Conservation (phyloP, 1,284 basidiomycete species). For the Leccinum angustisporum region DNA sequence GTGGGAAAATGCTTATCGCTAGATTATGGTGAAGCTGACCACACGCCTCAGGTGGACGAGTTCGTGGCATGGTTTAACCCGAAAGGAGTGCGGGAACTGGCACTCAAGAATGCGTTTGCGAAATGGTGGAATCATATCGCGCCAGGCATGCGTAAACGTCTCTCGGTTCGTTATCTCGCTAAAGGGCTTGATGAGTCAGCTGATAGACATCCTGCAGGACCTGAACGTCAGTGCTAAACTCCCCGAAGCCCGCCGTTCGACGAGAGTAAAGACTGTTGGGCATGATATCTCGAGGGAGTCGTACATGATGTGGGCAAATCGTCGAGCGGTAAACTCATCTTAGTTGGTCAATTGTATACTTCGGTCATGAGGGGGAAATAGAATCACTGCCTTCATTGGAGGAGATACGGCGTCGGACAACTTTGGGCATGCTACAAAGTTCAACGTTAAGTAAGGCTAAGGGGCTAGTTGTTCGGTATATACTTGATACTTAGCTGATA, state of each 20-base stretch:
- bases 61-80: conserved; percentile 89
- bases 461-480: background rate
- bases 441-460: background rate
- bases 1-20: conserved; percentile 41
- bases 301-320: conserved; percentile 84
- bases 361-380: background rate
- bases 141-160: conserved; percentile 76
- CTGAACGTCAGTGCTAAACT: conserved; percentile 62
- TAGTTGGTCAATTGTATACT: conserved; percentile 6
- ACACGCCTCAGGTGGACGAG: conserved; percentile 63
- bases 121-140: conserved; percentile 88
- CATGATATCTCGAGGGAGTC: conserved; percentile 71
- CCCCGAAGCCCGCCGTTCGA: conserved; percentile 76
- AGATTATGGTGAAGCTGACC: conserved; percentile 14
- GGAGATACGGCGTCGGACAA: background rate
- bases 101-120: conserved; percentile 74
- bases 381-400: background rate
- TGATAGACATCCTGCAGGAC: conserved; percentile 48
- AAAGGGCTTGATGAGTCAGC: background rate
- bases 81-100: conserved; percentile 86
- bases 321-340: conserved; percentile 51
- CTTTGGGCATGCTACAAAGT: background rate
- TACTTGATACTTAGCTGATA: too few relatives aligned
- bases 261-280: conserved; percentile 61
- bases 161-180: conserved; percentile 51